phyloP scores from a whole-genome alignment of 2,329 filamentous ascomycete genomes.

The Botryosphaeria dothidea region DNA sequence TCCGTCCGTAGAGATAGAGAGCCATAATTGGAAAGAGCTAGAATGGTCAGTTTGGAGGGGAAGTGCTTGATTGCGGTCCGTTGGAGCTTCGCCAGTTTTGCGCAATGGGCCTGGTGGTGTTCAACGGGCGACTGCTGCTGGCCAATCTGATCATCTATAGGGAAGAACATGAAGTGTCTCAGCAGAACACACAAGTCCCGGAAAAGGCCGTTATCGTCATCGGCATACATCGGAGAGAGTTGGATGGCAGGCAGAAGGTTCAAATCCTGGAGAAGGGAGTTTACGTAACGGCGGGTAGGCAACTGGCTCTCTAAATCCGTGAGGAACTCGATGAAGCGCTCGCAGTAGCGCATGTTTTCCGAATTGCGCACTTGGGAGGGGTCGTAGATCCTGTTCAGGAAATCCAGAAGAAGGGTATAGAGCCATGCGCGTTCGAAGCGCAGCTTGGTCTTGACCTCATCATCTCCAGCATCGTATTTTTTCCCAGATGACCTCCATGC shows the following conservation, averaged over 20 bases:
- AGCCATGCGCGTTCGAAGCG: constrained; percentile 94
- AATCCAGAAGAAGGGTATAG: constrained; percentile 81
- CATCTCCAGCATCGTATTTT: constrained; percentile 84
- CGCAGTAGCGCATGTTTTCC: constrained; percentile 76
- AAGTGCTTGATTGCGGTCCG: constrained; percentile 77
- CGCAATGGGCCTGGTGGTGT: constrained; percentile 79
- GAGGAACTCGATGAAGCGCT: constrained; percentile 89
- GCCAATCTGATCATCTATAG: constrained; percentile 88
- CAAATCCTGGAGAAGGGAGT: constrained; percentile 81
- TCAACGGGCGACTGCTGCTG: constrained; percentile 70
- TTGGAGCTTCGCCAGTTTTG: constrained; percentile 75
- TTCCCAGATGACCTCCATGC: constrained; percentile 87
- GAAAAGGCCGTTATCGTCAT: constrained; percentile 73
- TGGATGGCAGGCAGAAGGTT: constrained; percentile 77
- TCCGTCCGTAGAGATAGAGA: constrained; percentile 81
- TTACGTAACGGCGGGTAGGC: constrained; percentile 91
- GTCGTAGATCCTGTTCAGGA: constrained; percentile 71
- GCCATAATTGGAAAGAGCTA: constrained; percentile 90
- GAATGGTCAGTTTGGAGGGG: constrained; percentile 84
- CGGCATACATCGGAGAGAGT: constrained; percentile 75
- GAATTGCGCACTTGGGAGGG: constrained; percentile 14
- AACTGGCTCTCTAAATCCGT: constrained; percentile 90
- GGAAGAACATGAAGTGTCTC: constrained; percentile 82
- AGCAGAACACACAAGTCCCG: constrained; percentile 80
- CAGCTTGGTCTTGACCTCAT: constrained; percentile 72